Base-by-base conservation (phyloP, 202 grass and related monocot genomes). In the Carex arenaria region DNA sequence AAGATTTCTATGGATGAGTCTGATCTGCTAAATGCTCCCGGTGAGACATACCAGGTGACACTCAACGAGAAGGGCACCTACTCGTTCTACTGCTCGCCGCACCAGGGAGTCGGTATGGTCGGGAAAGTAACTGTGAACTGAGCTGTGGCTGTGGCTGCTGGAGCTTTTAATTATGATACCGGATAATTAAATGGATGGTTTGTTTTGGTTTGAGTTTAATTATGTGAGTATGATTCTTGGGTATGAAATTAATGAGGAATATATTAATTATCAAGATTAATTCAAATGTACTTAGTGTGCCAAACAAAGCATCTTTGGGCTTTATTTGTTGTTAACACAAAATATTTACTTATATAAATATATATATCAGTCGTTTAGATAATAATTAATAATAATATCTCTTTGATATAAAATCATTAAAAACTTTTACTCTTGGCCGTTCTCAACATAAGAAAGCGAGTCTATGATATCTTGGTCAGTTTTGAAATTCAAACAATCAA, bases 51-150 rank as follows among this genome's bases (percentile, higher is more conserved):
- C 89, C 28, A 70, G 43, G 89, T 98, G 63, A 95, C 89, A 11
- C 88, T 98, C 43, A 93, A 89, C 53, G 93, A 90, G 19, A 94
- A 94, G n/a, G 96, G 96, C 0, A 87, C 87, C 22, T 98, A 98
- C 91, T 7, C 85, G 45, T 95, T 93, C 92, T 98, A 95, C 91
- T 98, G 96, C 85, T 61, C 89, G 64, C 93, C 96, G 8, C 96
- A 98, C 93, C 87, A 87, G 84, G 91, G 88, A 7, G 96, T 92
- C 0, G 96, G 93, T 0, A 98, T 98, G 96, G 89, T 87, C 12
- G 96, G 96, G 5, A 98, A 98, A 70, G 69, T 95, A 52, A 98
- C 96, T 23, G 96, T 98, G 84, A 97, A 97, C 90, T 97, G 76
- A 68, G 3, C 36, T 57, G 34, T 57, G 40, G 32, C 5, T 14